Evolutionary conservation across 179 eudicot genomes (phyloP).

Genomic region (Actinidia polygama): DNA sequence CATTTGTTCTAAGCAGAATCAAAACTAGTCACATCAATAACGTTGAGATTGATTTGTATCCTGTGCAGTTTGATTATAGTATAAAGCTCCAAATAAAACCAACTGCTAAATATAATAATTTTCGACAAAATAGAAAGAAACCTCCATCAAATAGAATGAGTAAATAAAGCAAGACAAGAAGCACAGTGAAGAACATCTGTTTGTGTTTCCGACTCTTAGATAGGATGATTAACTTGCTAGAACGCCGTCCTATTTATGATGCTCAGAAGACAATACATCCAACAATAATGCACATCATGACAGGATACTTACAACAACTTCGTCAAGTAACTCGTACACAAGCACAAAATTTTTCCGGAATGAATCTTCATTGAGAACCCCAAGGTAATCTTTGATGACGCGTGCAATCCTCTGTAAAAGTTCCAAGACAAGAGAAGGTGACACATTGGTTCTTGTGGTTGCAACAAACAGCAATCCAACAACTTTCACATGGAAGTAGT

Average conservation of each 20-base stretch:
- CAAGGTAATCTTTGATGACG: slow-evolving; percentile 94
- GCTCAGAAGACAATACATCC: background rate
- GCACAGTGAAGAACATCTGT: background rate
- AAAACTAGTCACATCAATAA: background rate
- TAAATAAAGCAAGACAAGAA: slow-evolving; percentile 3
- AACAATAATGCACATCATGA: background rate
- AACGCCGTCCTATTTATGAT: slow-evolving; percentile 1
- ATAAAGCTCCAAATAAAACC: background rate
- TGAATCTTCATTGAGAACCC: slow-evolving; percentile 90
- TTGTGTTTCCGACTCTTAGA: too few relatives aligned
- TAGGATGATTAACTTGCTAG: too few relatives aligned
- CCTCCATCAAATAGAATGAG: background rate
- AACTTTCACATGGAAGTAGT: slow-evolving; percentile 96
- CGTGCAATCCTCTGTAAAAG: slow-evolving; percentile 94
- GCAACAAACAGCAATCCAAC: slow-evolving; percentile 92
- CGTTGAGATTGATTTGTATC: background rate
- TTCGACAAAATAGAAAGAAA: background rate
- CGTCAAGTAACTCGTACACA: slow-evolving; percentile 94
- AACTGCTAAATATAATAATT: background rate
- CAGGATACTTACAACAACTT: slow-evolving; percentile 77
- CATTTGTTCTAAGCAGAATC: background rate
- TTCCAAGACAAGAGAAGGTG: slow-evolving; percentile 89
- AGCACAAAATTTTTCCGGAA: slow-evolving; percentile 90
- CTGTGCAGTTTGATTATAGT: background rate
- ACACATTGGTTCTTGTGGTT: slow-evolving; percentile 83